These are phyloP conservation scores for Polygonum aviculare DNA, from an alignment of 148 eudicot species.

Conservation along the genomic window DNA sequence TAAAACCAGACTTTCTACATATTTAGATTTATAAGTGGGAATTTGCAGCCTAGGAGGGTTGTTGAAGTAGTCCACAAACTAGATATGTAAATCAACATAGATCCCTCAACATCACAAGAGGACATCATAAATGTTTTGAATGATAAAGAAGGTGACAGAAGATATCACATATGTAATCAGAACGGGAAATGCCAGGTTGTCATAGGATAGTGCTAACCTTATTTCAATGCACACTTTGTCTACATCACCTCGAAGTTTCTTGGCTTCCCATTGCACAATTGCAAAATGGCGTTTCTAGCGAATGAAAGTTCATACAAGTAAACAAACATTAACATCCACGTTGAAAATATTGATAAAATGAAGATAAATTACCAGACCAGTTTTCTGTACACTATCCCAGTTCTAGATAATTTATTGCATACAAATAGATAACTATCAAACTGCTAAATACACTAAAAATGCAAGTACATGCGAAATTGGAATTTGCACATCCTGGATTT, in stretches of 20 bases:
- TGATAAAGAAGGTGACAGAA: not conserved
- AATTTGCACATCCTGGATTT: conserved; percentile 63
- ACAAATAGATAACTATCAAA: not conserved
- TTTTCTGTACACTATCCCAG: not conserved
- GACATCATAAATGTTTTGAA: not conserved
- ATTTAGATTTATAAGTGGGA: not conserved
- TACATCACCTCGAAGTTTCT: conserved; percentile 54
- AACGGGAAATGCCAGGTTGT: not conserved
- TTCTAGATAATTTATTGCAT: not conserved
- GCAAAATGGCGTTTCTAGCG: conserved; percentile 76
- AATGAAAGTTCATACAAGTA: not conserved
- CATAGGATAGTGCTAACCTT: conserved; percentile 30
- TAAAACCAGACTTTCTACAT: not conserved
- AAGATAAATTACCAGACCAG: not conserved
- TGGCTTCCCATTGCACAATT: conserved; percentile 64
- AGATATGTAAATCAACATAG: not conserved
- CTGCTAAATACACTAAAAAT: not conserved
- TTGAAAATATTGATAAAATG: not conserved
- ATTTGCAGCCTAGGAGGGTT: not conserved
- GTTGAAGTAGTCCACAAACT: not conserved
- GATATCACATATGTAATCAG: not conserved
- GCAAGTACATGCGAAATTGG: conserved; percentile 61
- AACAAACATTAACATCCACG: not conserved
- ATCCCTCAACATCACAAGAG: not conserved
- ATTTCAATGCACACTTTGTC: conserved; percentile 79